Evolutionary conservation across 23 red algal species (phyloP), one percentile per base, ranked within the genome.

Genomic region (Agarophyton chilense): DNA sequence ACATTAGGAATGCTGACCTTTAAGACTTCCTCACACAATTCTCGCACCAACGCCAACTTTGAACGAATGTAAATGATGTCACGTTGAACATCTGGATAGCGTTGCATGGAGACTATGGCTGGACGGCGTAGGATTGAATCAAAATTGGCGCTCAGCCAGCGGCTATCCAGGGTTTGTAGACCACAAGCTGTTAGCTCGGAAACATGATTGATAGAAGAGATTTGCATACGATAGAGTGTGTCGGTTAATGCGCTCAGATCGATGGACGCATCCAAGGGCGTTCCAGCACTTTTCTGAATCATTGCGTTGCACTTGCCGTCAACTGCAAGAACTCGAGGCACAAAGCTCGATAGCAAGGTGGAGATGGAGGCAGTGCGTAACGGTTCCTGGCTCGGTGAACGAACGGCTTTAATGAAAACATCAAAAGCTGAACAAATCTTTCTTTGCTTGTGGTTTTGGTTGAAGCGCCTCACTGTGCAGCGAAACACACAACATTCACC

Each of bases 81-180:
- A 13, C 35, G 65, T 25, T 44, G 34, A 1, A 72, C 5, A n/a
- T 72, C 65, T 43, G 65, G 35, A 43, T 72, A 72, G 24, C 31
- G 17, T 43, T 72, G 34, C 65, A 72, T 40, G 1, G 65, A 17
- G 22, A 4, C 4, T 44, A 72, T n/a, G 39, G 35, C 65, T 13
- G 65, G 35, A 43, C 17, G 65, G 35, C 42, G 65, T 34, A 72
- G 40, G 34, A 72, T 72, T 16, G 65, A 40, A 25, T 72, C 36
- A 43, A 72, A 72, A 11, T 72, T 40, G 1, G 65, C 65, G 65
- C 65, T 72, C 3, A 72, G 39, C 65, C 65, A 72, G 16, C 42
- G 17, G 35, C 65, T 72, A 25, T 72, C 65, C 39, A 72, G n/a
- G 6, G 42, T 6, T 6, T 40, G 65, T 4, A 72, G 65, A 4